Conservation (phyloP, 2,329 filamentous ascomycete species). For the Cordyceps sp. region DNA sequence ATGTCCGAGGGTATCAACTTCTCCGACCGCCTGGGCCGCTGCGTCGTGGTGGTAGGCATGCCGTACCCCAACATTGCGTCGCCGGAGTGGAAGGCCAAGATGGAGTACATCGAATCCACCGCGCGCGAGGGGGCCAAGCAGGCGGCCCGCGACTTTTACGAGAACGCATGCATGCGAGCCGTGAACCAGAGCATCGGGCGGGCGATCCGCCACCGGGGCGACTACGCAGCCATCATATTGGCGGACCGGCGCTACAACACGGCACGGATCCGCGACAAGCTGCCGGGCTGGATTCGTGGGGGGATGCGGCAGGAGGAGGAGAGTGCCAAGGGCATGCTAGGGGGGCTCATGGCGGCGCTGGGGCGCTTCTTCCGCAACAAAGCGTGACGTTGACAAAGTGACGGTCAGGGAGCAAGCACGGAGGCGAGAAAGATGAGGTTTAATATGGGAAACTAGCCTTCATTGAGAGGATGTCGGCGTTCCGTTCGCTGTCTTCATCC, state of each 20-base stretch:
- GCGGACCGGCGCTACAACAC: conserved; percentile 67
- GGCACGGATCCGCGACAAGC: conserved; percentile 55
- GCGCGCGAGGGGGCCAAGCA: conserved; percentile 26
- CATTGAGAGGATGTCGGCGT: no score
- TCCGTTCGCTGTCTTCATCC: no score
- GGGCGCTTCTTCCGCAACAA: conserved; percentile 42
- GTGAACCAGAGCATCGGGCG: conserved; percentile 95
- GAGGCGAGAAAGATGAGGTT: no score
- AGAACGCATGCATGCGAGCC: conserved; percentile 90
- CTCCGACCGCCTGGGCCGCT: conserved; percentile 74
- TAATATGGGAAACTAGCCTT: no score
- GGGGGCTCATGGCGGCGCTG: conserved; percentile 40
- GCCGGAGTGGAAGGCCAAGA: conserved; percentile 83
- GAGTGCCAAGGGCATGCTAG: conserved; percentile 27
- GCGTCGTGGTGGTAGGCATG: conserved; percentile 78
- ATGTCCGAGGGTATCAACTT: conserved; percentile 98
- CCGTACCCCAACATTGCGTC: conserved; percentile 85
- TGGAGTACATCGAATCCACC: conserved; percentile 65
- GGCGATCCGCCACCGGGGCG: conserved; percentile 71
- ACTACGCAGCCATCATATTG: conserved; percentile 83
- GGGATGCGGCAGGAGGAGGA: conserved; percentile 37
- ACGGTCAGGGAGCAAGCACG: background rate
- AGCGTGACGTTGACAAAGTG: conserved; percentile 1
- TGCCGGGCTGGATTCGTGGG: conserved; percentile 76
- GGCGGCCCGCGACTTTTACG: conserved; percentile 64